Conservation (phyloP, 805 yeast genomes). For the Lipomyces kockii region DNA sequence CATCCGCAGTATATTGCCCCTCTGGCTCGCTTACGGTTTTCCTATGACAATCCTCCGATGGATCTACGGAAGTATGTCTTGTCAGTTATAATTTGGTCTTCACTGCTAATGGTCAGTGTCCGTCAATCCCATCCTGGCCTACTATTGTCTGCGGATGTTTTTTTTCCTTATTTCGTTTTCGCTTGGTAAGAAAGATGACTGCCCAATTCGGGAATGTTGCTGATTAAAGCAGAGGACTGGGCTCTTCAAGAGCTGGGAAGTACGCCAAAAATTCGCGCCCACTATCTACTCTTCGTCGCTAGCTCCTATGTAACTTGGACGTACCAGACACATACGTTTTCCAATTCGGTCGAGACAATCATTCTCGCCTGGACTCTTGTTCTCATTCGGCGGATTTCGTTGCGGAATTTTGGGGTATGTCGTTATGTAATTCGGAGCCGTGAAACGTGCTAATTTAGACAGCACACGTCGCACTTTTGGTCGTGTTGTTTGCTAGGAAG, state of each 20-base stretch:
- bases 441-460: constrained; percentile 20
- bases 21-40: constrained; percentile 65
- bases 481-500: constrained; percentile 49
- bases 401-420: constrained; percentile 25
- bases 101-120: constrained; percentile 4
- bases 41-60: constrained; percentile 55
- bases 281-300: constrained; percentile 49
- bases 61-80: constrained; percentile 28
- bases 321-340: constrained; percentile 84
- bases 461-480: constrained; percentile 30
- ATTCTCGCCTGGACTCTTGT: constrained; percentile 57
- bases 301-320: constrained; percentile 74
- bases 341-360: constrained; percentile 76
- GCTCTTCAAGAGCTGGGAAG: constrained; percentile 35
- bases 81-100: not conserved
- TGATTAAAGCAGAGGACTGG: constrained; percentile 30
- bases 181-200: constrained; percentile 16
- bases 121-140: constrained; percentile 30
- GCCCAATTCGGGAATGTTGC: not conserved
- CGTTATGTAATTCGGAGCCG: not conserved
- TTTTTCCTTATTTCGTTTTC: constrained; percentile 31
- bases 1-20: constrained; percentile 72
- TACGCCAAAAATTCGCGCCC: constrained; percentile 31
- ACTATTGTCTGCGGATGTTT: constrained; percentile 31
- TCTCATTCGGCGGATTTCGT: constrained; percentile 47